Percentiles rank a stretch among this genome's conserved stretches.
These are phyloP conservation scores for Raphanus raphanistrum DNA, from an alignment of 345 rosid species.

Conservation along the genomic window DNA sequence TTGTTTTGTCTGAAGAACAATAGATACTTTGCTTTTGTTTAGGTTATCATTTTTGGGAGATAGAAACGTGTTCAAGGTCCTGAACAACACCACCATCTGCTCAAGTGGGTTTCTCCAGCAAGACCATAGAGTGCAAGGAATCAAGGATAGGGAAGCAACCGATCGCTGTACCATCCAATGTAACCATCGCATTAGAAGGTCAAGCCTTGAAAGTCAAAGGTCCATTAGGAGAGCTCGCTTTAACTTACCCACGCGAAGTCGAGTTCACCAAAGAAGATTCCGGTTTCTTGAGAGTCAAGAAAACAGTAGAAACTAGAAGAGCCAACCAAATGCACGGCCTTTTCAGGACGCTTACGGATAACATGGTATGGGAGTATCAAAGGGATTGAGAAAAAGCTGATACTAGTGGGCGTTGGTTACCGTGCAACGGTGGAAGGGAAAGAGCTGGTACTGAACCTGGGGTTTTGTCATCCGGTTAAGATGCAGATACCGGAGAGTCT, in stretches of 20 bases:
- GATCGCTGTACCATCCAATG: conserved; percentile 66
- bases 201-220: conserved; percentile 79
- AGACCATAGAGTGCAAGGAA: conserved; percentile 74
- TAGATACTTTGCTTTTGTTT: conserved; percentile 17
- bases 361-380: conserved; percentile 89
- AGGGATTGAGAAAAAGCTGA: conserved; percentile 86
- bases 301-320: conserved; percentile 76
- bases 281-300: conserved; percentile 58
- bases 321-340: conserved; percentile 98
- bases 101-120: conserved; percentile 50
- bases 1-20: background rate
- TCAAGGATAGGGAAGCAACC: conserved; percentile 94
- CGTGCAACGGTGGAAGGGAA: conserved; percentile 80
- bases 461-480: conserved; percentile 91
- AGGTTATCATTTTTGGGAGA: conserved; percentile 69
- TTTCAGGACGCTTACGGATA: conserved; percentile 94
- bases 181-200: conserved; percentile 65
- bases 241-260: conserved; percentile 77
- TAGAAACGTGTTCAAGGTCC: conserved; percentile 42
- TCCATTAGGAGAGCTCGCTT: conserved; percentile 79
- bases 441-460: conserved; percentile 74
- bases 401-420: conserved; percentile 85
- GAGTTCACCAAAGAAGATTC: conserved; percentile 64
- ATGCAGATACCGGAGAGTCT: conserved; percentile 73
- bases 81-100: conserved; percentile 39